Evolutionary conservation across 495 filamentous ascomycete genomes (phyloP).

Genomic region (Aspergillus carlsbadensis): DNA sequence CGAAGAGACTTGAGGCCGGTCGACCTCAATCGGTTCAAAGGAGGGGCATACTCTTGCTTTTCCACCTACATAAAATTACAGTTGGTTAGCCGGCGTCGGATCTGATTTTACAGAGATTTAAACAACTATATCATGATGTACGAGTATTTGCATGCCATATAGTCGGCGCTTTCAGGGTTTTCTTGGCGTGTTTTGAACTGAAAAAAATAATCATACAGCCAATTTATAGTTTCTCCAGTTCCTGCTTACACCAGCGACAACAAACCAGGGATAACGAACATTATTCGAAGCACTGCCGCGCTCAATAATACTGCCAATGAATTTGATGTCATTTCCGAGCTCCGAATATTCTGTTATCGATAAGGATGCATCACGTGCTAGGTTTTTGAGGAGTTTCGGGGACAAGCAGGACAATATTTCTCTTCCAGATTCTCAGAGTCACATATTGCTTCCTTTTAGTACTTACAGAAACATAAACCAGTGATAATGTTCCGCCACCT

Average conservation of each 20-base stretch:
- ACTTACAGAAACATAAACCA: neutral
- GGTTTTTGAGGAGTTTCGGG: constrained; percentile 29
- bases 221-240: too few relatives aligned
- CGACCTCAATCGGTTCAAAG: too few relatives aligned
- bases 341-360: constrained; percentile 11
- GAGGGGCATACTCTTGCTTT: too few relatives aligned
- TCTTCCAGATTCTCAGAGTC: neutral
- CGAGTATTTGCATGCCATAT: neutral
- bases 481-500: neutral
- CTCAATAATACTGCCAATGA: neutral
- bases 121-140: too few relatives aligned
- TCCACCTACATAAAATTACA: too few relatives aligned
- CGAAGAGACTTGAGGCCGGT: too few relatives aligned
- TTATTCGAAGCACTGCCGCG: too few relatives aligned
- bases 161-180: neutral
- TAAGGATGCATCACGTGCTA: constrained; percentile 35
- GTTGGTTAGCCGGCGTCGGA: too few relatives aligned
- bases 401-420: constrained; percentile 5
- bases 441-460: neutral
- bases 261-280: too few relatives aligned
- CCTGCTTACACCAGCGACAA: too few relatives aligned
- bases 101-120: too few relatives aligned
- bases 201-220: neutral
- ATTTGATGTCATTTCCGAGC: neutral
- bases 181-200: neutral